phyloP scores from a whole-genome alignment of 768 basidiomycete species.

The Trametes coccinea region DNA sequence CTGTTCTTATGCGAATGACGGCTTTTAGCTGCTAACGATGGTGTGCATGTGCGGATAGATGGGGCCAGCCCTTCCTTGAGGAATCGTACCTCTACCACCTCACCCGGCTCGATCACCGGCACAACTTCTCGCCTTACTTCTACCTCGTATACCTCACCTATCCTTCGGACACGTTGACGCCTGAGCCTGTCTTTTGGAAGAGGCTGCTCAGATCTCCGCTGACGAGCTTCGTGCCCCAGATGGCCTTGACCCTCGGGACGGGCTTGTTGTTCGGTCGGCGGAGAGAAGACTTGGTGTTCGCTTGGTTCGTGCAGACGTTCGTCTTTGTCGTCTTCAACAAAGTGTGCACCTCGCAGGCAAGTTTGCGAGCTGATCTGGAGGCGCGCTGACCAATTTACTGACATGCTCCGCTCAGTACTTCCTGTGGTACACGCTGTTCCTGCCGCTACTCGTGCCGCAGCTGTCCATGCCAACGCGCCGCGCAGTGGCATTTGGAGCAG shows the following conservation, averaged over 20 bases:
- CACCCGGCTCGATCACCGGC: constrained; percentile 89
- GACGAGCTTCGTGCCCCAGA: constrained; percentile 83
- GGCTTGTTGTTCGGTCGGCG: constrained; percentile 71
- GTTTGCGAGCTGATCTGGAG: constrained; percentile 14
- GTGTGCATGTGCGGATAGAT: constrained; percentile 59
- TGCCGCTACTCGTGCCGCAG: constrained; percentile 78
- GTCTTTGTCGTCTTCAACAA: constrained; percentile 96
- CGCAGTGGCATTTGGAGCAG: constrained; percentile 41
- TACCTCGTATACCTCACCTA: constrained; percentile 92
- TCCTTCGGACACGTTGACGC: constrained; percentile 40
- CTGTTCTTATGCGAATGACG: neutral
- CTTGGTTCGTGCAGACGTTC: constrained; percentile 91
- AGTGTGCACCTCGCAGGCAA: constrained; percentile 95
- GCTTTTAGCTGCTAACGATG: neutral
- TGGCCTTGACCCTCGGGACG: constrained; percentile 64
- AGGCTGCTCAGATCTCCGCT: constrained; percentile 67
- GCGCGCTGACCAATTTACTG: neutral
- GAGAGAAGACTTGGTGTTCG: constrained; percentile 64
- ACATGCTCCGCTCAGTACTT: constrained; percentile 69
- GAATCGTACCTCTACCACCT: constrained; percentile 95
- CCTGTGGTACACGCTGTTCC: constrained; percentile 90
- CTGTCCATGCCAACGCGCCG: constrained; percentile 52
- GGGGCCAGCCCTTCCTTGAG: constrained; percentile 90
- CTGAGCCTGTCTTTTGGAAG: constrained; percentile 36
- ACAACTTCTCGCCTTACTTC: constrained; percentile 98